Base-by-base conservation (phyloP, 1,139 yeast species). In the Scheffersomyces insectosa region DNA sequence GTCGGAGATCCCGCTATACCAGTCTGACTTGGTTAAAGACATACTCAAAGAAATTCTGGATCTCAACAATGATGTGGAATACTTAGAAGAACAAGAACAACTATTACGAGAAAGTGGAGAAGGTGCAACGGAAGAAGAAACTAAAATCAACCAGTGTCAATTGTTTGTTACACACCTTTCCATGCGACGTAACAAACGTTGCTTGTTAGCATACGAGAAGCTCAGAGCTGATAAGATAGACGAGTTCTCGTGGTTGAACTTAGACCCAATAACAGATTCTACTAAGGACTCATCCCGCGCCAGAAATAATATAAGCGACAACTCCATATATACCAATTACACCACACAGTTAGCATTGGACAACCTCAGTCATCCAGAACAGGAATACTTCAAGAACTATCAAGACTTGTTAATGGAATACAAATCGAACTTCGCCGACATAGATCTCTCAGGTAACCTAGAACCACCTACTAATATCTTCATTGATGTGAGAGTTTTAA, bases 381-480 rank as follows among this genome's bases (percentile, higher is more conserved):
- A 83, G 53, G 95, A 86, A 39, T 93, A 91, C 60, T 69, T 82
- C 52, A 80, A 82, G 46, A 77, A 78, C 31, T 91, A 89, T 62
- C 79, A 81, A 37, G 90, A 87, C 39, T 66, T 88, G 36, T 68
- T 90, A 31, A 81, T 88, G 36, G 85, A 84, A 46, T 83, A 85
- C 65, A 90, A 89, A 55, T 87, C 95, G 11, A 77, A 79, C 8
- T 83, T 88, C 69, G 79, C 89, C 0, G 97, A 90, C 51, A 69
- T 93, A n/a, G 99, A 93, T 57, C 69, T 93, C 33, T 80, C 93
- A 25, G 98, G 98, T 0, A 82, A 88, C 28, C 63, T 93, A 52
- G 88, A 81, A 33, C 99, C 99, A 0, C 99, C 99, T 1, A 80
- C 80, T 27, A 95, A 89, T 54, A 86, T 93, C 34, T 93, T 91